Conservation (phyloP, 108 stramenopile genomes). For the Skeletonema potamos region DNA sequence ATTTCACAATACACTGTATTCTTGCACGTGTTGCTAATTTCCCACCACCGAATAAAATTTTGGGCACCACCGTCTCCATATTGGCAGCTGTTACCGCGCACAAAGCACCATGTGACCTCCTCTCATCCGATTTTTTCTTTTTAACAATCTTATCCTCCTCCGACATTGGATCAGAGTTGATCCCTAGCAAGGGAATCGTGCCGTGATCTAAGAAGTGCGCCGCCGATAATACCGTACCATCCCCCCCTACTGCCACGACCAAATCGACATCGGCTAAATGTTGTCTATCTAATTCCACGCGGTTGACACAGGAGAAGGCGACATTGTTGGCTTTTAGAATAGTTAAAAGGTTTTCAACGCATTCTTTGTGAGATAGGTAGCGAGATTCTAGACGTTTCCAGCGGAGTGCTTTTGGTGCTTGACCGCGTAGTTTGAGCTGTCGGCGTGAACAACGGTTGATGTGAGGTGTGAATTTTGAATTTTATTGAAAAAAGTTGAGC, state of each 20-base stretch:
- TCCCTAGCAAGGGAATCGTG: constrained; percentile 80
- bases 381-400: constrained; percentile 91
- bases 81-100: constrained; percentile 81
- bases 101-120: constrained; percentile 49
- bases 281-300: constrained; percentile 94
- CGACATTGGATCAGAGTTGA: constrained; percentile 82
- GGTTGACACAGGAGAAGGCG: constrained; percentile 83
- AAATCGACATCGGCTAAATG: constrained; percentile 91
- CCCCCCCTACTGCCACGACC: constrained; percentile 94
- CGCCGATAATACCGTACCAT: constrained; percentile 90
- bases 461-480: background rate
- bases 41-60: constrained; percentile 70
- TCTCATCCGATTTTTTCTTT: constrained; percentile 86
- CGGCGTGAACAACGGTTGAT: background rate
- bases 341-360: constrained; percentile 73
- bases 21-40: constrained; percentile 66
- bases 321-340: constrained; percentile 74
- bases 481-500: background rate
- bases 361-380: constrained; percentile 88
- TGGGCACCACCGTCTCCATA: constrained; percentile 72
- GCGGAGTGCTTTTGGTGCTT: constrained; percentile 94
- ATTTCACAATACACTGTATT: constrained; percentile 88
- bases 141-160: constrained; percentile 55
- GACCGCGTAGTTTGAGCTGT: constrained; percentile 92
- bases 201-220: constrained; percentile 91